Evolutionary conservation across 2,329 filamentous ascomycete species (phyloP), one percentile per base, ranked within the genome.

Genomic region (Cordyceps tenuipes): DNA sequence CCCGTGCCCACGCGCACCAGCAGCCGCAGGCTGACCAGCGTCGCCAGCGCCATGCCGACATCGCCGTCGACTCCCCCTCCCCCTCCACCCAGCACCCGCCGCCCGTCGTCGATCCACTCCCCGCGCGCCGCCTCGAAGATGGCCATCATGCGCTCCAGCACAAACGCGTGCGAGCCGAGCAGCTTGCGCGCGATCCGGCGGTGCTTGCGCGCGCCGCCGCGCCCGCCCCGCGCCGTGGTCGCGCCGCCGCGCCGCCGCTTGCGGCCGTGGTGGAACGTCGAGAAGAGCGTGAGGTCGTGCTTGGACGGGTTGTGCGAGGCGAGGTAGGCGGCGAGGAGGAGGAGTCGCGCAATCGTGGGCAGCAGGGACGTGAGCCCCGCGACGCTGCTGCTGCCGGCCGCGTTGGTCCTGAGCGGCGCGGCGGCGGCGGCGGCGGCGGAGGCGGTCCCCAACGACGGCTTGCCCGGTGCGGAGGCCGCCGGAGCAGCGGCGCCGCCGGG

Each of bases 261-360:
- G 52, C 76, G 71, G 66, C 79, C 77, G 71, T 84, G 72, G 60
- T 86, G 81, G 68, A 83, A 81, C 13, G 89, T 90, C 65, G 88
- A 90, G 76, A 94, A 94, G 68, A 90, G 84, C 1, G 84, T 79
- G 5, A 84, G 76, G 70, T 94, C 90, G 68, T 89, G 84, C n/a
- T 84, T 81, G 1, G 87, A 76, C 15, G 87, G 83, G 70, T 92
- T 94, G 78, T 90, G 90, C 1, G 88, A 91, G 56, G 90, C 88
- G 3, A 94, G 82, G 73, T 94, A 94, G 3, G 89, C 87, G 41
- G 89, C 84, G 29, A 91, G 79, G 12, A 94, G 82, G 31, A 93
- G 79, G 57, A 89, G 82, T 46, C 89, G 87, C 2, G 89, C 86
- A 54, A 86, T 88, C 58, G 86, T 86, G 0, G 90, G 89, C 6